Conservation (phyloP, 495 filamentous ascomycete genomes). For the Lasiosphaeriaceae sp. region DNA sequence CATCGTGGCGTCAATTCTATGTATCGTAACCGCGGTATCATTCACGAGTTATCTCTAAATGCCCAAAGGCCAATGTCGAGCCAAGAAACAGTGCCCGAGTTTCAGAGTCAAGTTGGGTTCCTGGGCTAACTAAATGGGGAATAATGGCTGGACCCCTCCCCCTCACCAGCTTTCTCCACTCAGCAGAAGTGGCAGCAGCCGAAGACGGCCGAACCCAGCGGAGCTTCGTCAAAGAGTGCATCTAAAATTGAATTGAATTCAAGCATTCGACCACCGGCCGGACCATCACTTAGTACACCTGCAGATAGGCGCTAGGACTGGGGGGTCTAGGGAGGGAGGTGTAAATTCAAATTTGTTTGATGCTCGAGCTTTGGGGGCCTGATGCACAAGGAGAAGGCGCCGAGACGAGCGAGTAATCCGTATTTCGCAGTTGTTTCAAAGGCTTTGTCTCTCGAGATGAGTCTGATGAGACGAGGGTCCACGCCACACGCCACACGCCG, state of each 20-base stretch:
- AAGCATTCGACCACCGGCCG: neutral
- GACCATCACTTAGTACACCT: too few relatives aligned
- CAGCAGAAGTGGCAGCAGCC: neutral
- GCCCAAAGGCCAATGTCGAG: constrained; percentile 1
- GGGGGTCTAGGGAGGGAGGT: too few relatives aligned
- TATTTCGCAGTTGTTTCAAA: too few relatives aligned
- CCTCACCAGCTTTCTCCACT: neutral
- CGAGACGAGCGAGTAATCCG: too few relatives aligned
- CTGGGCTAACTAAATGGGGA: constrained; percentile 18
- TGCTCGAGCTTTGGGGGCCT: too few relatives aligned
- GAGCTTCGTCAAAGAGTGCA: neutral
- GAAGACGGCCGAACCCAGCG: neutral
- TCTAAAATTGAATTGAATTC: neutral
- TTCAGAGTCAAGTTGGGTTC: constrained; percentile 28
- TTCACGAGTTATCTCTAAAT: neutral
- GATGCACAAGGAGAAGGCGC: too few relatives aligned
- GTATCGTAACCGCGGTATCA: too few relatives aligned
- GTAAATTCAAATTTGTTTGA: too few relatives aligned
- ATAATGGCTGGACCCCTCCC: constrained; percentile 2
- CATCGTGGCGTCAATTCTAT: too few relatives aligned
- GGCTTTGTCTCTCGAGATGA: too few relatives aligned
- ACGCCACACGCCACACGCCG: too few relatives aligned
- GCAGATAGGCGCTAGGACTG: neutral
- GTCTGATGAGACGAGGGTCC: too few relatives aligned
- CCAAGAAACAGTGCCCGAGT: constrained; percentile 22